Base-by-base conservation (phyloP, 2,329 filamentous ascomycete species). In the Coleophoma eucalyptorum region DNA sequence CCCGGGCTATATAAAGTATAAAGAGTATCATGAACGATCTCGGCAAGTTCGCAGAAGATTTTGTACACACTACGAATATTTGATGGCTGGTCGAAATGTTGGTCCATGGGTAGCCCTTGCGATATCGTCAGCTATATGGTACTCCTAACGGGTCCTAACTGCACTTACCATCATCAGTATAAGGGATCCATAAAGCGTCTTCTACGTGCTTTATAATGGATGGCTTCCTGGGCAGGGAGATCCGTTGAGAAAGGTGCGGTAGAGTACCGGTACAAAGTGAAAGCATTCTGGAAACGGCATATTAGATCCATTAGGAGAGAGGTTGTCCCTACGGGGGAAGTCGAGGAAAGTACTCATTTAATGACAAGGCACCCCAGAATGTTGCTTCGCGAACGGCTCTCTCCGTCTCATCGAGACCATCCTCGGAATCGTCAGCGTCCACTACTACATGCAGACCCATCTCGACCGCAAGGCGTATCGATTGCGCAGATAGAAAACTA, bases 401-500 rank as follows among this genome's bases (percentile, higher is more conserved):
- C 40, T 79, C 75, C 53, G 79, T 10, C 68, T 74, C 46, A 3
- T 26, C 26, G 6, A 8, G 6, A 3, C 10, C 26, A 26, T 26
- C 26, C 6, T 26, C 26, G 5, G 43, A 46, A 12, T 47, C 7
- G 5, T 40, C 15, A 12, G 45, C 26, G 13, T 18, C 32, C 8
- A 11, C 11, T 5, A 52, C 49, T 5, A 33, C 19, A 49, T 64
- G 60, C 34, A 64, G 43, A 3, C 62, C 62, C 55, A 62, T 58
- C 43, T 64, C 87, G 34, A 90, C 74, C 26, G 85, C 86, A 55
- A 90, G 77, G 3, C 85, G 79, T 51, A 90, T 81, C 59, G 85
- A 89, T 64, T 89, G 82, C 1, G 87, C 86, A 2, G 84, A 82
- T 55, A 87, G 86, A 51, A 81, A 86, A 75, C 86, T 89, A 46